Evolutionary conservation across 495 filamentous ascomycete species (phyloP).

Genomic region (Penicillium odoratum): DNA sequence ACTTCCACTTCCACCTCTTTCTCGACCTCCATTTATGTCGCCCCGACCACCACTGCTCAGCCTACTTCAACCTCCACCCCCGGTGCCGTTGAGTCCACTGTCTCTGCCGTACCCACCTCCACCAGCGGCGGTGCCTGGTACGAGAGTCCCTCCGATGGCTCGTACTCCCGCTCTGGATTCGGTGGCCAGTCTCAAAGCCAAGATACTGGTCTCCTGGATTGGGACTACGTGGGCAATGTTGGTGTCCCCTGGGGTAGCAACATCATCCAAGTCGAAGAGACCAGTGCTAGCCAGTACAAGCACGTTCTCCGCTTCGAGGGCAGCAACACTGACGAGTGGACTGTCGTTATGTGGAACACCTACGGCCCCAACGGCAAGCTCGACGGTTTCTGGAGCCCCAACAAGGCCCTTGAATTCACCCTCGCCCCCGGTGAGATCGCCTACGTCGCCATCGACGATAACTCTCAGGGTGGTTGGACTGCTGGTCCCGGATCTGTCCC

Average conservation of each 20-base stretch:
- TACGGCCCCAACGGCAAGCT: constrained; percentile 38
- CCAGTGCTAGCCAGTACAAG: constrained; percentile 39
- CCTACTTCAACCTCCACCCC: constrained; percentile 23
- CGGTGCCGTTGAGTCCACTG: constrained; percentile 13
- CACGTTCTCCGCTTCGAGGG: constrained; percentile 51
- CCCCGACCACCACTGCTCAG: constrained; percentile 22
- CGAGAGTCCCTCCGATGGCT: constrained; percentile 19
- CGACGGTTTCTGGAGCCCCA: constrained; percentile 41
- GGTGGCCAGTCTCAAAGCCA: constrained; percentile 25
- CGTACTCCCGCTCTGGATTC: constrained; percentile 33
- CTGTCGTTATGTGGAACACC: constrained; percentile 56
- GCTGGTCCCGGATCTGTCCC: constrained; percentile 33
- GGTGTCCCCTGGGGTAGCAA: constrained; percentile 56
- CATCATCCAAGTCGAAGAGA: constrained; percentile 44
- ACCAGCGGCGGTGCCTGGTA: constrained; percentile 30
- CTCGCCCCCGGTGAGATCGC: constrained; percentile 39
- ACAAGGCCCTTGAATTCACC: constrained; percentile 42
- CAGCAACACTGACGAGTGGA: constrained; percentile 36
- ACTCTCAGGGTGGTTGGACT: constrained; percentile 45
- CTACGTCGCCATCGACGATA: constrained; percentile 49
- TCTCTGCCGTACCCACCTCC: constrained; percentile 12
- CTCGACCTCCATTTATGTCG: constrained; percentile 16
- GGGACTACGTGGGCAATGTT: constrained; percentile 43
- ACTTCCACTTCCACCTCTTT: constrained; percentile 26
- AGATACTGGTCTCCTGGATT: constrained; percentile 22